phyloP scores from a whole-genome alignment of 2,329 filamentous ascomycete genomes.

The Microcyclosporella mali region DNA sequence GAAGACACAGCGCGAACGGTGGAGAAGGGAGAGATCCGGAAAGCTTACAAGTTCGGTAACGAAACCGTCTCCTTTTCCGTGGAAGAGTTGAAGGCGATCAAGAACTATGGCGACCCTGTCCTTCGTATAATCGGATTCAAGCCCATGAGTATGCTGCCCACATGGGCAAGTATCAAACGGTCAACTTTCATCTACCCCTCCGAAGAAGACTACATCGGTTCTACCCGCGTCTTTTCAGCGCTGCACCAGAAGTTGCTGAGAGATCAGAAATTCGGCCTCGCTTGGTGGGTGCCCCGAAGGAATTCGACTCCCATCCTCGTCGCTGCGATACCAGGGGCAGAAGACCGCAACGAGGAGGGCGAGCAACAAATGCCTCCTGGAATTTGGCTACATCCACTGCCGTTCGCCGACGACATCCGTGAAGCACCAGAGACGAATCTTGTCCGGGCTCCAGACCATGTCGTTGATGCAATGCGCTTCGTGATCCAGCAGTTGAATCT shows the following conservation, averaged over 20 bases:
- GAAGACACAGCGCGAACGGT: conserved; percentile 72
- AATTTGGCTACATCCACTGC: conserved; percentile 81
- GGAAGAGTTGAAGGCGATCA: conserved; percentile 73
- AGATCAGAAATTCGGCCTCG: conserved; percentile 73
- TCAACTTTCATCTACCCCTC: conserved; percentile 91
- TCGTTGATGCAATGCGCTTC: conserved; percentile 75
- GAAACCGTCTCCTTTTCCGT: conserved; percentile 79
- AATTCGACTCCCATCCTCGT: conserved; percentile 76
- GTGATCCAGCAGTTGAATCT: conserved; percentile 83
- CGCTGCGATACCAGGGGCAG: conserved; percentile 71
- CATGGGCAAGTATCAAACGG: conserved; percentile 81
- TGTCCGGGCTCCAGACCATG: conserved; percentile 57
- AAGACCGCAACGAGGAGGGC: conserved; percentile 58
- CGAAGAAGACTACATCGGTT: conserved; percentile 83
- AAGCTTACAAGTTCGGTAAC: conserved; percentile 93
- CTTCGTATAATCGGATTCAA: conserved; percentile 95
- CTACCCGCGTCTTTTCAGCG: conserved; percentile 85
- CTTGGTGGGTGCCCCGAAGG: conserved; percentile 79
- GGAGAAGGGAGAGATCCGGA: conserved; percentile 74
- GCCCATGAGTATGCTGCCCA: conserved; percentile 58
- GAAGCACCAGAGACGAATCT: conserved; percentile 58
- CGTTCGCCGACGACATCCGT: conserved; percentile 83
- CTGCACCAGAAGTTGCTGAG: conserved; percentile 79
- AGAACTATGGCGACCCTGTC: conserved; percentile 72
- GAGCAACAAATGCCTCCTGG: conserved; percentile 72